A percentile compares a stretch with the other conserved stretches of the same genome.
phyloP scores from a whole-genome alignment of 345 rosid species.

The Eucalyptus marginata region DNA sequence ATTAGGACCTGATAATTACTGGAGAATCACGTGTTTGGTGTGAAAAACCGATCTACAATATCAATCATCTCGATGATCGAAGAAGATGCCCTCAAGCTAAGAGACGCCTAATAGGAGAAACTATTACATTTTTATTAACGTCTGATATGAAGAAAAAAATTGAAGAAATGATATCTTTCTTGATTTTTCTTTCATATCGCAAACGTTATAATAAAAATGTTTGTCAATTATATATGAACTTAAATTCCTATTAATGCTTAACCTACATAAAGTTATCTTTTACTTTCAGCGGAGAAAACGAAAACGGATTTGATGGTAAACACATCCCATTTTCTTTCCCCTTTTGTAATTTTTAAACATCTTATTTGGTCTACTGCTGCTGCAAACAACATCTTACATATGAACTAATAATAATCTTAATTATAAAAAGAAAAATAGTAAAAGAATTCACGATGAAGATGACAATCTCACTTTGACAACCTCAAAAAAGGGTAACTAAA shows the following conservation, averaged over 20 bases:
- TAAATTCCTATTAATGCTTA: too few relatives aligned
- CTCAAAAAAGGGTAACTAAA: background rate
- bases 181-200: too few relatives aligned
- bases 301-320: background rate
- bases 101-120: background rate
- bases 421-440: background rate
- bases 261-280: too few relatives aligned
- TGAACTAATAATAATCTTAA: background rate
- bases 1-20: background rate
- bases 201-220: too few relatives aligned
- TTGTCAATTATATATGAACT: too few relatives aligned
- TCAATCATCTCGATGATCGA: background rate
- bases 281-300: too few relatives aligned
- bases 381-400: background rate
- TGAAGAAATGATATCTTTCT: too few relatives aligned
- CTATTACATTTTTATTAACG: background rate
- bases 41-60: background rate
- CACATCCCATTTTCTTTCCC: background rate
- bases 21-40: background rate
- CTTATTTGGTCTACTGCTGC: background rate
- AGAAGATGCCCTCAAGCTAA: background rate
- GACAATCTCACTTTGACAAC: background rate
- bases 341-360: background rate
- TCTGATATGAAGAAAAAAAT: too few relatives aligned
- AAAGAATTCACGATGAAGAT: background rate